phyloP scores from a whole-genome alignment of 176 grass and related monocot species.

The Oryza coarctata region DNA sequence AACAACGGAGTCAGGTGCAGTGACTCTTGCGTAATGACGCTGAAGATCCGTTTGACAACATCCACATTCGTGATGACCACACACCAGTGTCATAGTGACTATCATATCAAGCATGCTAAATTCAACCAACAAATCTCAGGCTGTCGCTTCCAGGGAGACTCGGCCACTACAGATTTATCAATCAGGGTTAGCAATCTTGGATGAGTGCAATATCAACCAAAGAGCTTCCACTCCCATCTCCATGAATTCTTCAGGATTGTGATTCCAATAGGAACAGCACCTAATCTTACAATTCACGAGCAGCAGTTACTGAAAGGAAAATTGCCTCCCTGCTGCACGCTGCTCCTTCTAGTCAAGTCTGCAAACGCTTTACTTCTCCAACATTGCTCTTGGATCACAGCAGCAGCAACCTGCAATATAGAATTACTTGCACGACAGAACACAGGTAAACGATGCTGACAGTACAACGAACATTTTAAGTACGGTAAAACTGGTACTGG shows the following conservation, averaged over 20 bases:
- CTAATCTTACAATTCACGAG: not conserved
- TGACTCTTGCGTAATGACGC: no score
- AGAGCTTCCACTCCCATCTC: not conserved
- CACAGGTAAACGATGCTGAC: not conserved
- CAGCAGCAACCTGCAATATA: not conserved
- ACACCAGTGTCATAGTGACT: no score
- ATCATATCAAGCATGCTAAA: no score
- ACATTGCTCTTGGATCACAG: not conserved
- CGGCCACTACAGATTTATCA: not conserved
- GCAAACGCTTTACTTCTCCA: not conserved
- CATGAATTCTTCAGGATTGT: not conserved
- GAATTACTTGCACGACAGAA: not conserved
- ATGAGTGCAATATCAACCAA: no score
- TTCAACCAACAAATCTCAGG: not conserved
- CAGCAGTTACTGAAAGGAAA: not conserved
- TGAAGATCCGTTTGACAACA: no score
- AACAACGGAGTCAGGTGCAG: no score
- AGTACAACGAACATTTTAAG: not conserved
- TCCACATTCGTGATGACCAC: no score
- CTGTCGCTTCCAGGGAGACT: not conserved
- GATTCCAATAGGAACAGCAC: not conserved
- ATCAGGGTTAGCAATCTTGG: not conserved
- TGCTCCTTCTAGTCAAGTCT: not conserved
- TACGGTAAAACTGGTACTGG: not conserved
- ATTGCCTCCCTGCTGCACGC: not conserved